phyloP scores from a whole-genome alignment of 1,284 basidiomycete genomes.

The Entoloma clypeatum region DNA sequence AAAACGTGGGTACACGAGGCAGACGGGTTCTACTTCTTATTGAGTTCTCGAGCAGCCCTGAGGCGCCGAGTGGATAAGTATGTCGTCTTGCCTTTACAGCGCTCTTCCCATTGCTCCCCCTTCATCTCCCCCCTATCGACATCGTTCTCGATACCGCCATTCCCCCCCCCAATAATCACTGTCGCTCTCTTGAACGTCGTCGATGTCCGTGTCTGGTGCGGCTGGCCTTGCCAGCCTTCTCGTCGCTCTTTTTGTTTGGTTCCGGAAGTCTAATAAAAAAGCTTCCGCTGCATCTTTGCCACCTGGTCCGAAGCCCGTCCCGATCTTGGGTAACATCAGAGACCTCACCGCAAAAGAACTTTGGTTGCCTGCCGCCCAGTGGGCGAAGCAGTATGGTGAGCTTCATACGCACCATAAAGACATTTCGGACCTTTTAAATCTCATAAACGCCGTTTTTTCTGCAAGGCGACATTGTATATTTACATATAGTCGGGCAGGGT shows the following conservation, averaged over 20 bases:
- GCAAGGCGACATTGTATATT: slow-evolving; percentile 59
- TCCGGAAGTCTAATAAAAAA: slow-evolving; percentile 39
- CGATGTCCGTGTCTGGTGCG: slow-evolving; percentile 21
- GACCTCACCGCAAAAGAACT: slow-evolving; percentile 57
- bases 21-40: no score
- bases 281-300: slow-evolving; percentile 40
- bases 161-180: no score
- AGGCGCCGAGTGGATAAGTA: no score
- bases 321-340: slow-evolving; percentile 57
- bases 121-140: no score
- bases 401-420: no score
- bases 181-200: no score
- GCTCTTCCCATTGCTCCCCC: no score
- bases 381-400: slow-evolving; percentile 51
- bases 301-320: slow-evolving; percentile 66
- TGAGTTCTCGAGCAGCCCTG: no score
- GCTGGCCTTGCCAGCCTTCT: slow-evolving; percentile 33
- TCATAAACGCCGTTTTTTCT: not conserved
- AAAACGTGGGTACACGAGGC: no score
- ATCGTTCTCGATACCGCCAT: no score
- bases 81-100: no score
- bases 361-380: slow-evolving; percentile 46
- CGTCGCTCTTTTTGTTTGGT: slow-evolving; percentile 34
- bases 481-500: slow-evolving; percentile 62
- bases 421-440: no score